Conservation (phyloP, 805 yeast genomes). For the Saccharomycopsis sp. region DNA sequence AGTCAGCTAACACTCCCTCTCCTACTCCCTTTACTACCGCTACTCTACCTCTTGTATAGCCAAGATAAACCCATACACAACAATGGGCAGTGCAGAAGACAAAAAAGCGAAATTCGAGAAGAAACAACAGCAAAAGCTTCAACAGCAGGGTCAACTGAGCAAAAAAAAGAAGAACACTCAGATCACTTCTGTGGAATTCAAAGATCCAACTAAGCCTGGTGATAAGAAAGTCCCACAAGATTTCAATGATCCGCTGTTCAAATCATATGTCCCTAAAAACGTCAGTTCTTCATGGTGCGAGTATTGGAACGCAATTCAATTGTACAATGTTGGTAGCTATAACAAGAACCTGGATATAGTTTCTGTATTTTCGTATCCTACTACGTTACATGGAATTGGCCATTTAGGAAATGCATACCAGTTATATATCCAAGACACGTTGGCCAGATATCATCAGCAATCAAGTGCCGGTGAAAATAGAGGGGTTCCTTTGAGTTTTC, state of each 20-base stretch:
- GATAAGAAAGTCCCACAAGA: conserved; percentile 82
- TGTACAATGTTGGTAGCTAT: conserved; percentile 75
- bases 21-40: no score
- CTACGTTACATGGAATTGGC: conserved; percentile 95
- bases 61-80: no score
- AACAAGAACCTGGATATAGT: conserved; percentile 69
- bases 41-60: no score
- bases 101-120: neutral
- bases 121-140: conserved; percentile 1
- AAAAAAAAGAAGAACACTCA: neutral
- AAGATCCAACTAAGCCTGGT: conserved; percentile 46
- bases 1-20: no score
- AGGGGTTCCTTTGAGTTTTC: no score
- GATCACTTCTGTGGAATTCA: neutral
- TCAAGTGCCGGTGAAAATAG: no score
- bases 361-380: conserved; percentile 94
- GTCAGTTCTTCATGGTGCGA: conserved; percentile 96
- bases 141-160: neutral
- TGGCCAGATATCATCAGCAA: conserved; percentile 93
- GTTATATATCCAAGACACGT: conserved; percentile 88
- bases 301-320: conserved; percentile 90
- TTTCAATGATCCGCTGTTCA: conserved; percentile 86
- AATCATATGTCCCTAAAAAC: conserved; percentile 84
- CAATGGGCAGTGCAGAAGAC: no score
- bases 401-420: conserved; percentile 98